A percentile compares a stretch with the other conserved stretches of the same genome.
Conservation (phyloP, 306 rosid species). For the Leucaena leucocephala region DNA sequence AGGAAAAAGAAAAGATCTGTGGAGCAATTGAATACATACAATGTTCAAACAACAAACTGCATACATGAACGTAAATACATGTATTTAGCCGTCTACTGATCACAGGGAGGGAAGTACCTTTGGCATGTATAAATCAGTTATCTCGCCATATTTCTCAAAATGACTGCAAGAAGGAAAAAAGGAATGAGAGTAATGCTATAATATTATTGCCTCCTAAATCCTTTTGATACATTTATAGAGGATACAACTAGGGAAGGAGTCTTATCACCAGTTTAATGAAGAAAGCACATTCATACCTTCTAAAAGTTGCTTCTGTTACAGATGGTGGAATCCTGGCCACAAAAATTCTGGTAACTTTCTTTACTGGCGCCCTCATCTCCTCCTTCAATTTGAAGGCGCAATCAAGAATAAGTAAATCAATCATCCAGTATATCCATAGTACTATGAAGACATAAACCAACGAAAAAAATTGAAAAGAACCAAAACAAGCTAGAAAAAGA, state of each 20-base stretch:
- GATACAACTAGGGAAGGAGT: neutral
- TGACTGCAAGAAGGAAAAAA: conserved; percentile 62
- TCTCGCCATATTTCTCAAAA: conserved; percentile 96
- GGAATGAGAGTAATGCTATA: conserved; percentile 9
- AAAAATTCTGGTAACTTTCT: conserved; percentile 90
- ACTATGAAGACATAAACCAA: neutral
- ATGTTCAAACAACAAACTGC: neutral
- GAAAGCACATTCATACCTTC: conserved; percentile 58
- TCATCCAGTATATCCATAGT: neutral
- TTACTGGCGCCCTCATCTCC: conserved; percentile 91
- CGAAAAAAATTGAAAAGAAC: neutral
- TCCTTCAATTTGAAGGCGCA: conserved; percentile 59
- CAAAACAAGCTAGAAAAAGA: neutral
- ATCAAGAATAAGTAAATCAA: conserved; percentile 18
- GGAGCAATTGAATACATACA: neutral
- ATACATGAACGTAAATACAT: neutral
- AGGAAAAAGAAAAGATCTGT: neutral
- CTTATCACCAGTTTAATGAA: neutral
- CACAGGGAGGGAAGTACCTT: conserved; percentile 59
- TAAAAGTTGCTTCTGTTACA: conserved; percentile 81
- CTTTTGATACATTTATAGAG: neutral
- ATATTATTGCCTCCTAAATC: conserved; percentile 18
- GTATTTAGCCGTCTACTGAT: conserved; percentile 12
- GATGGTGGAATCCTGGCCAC: conserved; percentile 93
- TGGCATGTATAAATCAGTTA: conserved; percentile 96